Conservation (phyloP, 306 rosid genomes). For the Calophaca sinica region DNA sequence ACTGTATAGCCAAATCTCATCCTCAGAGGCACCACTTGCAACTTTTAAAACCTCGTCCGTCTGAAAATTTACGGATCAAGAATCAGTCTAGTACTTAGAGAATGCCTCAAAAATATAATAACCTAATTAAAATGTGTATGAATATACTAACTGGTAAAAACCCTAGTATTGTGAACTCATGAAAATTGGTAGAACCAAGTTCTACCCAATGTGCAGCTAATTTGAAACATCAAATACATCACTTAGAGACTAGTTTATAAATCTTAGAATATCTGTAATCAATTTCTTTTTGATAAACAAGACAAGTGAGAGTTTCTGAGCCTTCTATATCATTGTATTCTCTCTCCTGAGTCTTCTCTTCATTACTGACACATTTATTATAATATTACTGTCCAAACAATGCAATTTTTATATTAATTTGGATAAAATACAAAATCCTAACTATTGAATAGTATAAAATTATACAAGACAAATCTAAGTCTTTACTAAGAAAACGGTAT, state of each 20-base stretch:
- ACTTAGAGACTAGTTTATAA: constrained; percentile 13
- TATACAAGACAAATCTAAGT: constrained; percentile 18
- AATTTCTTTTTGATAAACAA: constrained; percentile 2
- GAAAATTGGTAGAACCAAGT: constrained; percentile 9
- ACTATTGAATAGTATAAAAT: constrained; percentile 4
- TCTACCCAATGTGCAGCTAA: constrained; percentile 28
- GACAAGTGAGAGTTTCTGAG: constrained; percentile 2
- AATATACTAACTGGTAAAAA: constrained; percentile 26
- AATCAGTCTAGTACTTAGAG: constrained; percentile 50
- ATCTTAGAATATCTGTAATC: constrained; percentile 15
- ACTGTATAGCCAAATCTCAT: constrained; percentile 74
- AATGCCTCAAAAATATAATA: constrained; percentile 42
- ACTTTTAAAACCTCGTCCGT: constrained; percentile 67
- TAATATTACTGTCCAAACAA: too few relatives aligned
- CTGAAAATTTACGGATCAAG: constrained; percentile 68
- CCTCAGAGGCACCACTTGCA: constrained; percentile 60
- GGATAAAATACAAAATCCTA: constrained; percentile 21
- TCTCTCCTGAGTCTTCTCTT: neutral
- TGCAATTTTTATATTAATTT: neutral
- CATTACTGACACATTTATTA: neutral
- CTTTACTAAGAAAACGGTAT: neutral
- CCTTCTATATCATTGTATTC: constrained; percentile 21
- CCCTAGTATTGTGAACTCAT: constrained; percentile 6
- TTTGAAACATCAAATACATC: constrained; percentile 16
- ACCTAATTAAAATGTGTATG: constrained; percentile 17